A percentile compares a stretch with the other conserved stretches of the same genome.
phyloP scores from a whole-genome alignment of 2,329 filamentous ascomycete genomes.

The Arthrobotrys conoides region DNA sequence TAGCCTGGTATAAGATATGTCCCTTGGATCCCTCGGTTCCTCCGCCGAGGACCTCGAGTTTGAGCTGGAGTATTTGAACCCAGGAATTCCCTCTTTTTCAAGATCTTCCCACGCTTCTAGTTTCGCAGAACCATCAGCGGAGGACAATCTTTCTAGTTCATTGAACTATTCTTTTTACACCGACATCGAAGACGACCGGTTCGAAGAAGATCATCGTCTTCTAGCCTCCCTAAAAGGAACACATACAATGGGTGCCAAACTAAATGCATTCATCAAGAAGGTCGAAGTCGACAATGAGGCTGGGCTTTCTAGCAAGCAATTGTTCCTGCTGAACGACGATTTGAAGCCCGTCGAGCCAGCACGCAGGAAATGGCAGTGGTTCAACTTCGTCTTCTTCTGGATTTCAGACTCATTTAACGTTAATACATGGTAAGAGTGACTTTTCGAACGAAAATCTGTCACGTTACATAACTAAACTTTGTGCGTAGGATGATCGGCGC shows the following conservation, averaged over 20 bases:
- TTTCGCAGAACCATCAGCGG: constrained; percentile 6
- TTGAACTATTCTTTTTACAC: constrained; percentile 19
- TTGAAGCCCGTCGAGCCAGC: constrained; percentile 82
- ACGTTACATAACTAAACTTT: constrained; percentile 11
- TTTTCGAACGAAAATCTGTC: constrained; percentile 61
- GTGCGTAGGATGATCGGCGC: constrained; percentile 82
- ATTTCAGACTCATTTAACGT: constrained; percentile 86
- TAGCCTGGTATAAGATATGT: constrained; percentile 58
- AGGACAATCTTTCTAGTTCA: constrained; percentile 7
- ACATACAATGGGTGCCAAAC: constrained; percentile 50
- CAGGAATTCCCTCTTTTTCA: constrained; percentile 37
- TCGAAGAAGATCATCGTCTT: constrained; percentile 48
- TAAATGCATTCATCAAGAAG: constrained; percentile 68
- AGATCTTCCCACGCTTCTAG: constrained; percentile 12
- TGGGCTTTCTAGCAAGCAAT: constrained; percentile 81
- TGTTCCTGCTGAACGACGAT: constrained; percentile 90
- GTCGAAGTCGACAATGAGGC: constrained; percentile 81
- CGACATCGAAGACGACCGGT: constrained; percentile 45
- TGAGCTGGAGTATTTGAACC: constrained; percentile 58
- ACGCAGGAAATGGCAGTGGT: constrained; percentile 84
- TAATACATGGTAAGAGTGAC: constrained; percentile 68
- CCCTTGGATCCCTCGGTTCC: constrained; percentile 25
- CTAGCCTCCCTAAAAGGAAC: constrained; percentile 18
- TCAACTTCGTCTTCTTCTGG: constrained; percentile 93
- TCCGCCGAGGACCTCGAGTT: constrained; percentile 34